Evolutionary conservation across 495 filamentous ascomycete species (phyloP), one percentile per base, ranked within the genome.

Genomic region (Aspergillus kassunensis): DNA sequence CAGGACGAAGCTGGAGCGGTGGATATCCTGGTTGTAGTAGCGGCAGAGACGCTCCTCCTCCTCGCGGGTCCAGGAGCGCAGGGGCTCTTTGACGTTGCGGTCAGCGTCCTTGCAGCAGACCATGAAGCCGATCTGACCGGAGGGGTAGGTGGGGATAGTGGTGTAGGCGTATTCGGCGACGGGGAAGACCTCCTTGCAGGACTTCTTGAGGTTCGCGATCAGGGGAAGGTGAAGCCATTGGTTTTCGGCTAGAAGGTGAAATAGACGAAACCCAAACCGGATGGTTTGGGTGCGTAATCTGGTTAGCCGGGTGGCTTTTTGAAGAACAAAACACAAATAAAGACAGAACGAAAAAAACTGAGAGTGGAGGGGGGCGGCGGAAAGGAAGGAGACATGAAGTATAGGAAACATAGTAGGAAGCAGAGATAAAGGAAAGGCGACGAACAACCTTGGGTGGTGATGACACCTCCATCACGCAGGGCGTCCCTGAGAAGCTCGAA

Each of bases 371-470:
- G 43, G 35, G 13, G 21, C 30, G n/a, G 19, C 23, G 35, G 21
- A 19, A 52, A 55, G 25, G 18, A 39, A 48, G 51, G 37, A 23
- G 39, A 54, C 25, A 41, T 30, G 39, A 54, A 42, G 50, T 46
- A 33, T 47, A 44, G 21, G 43, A 50, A 33, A 30, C 30, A 45
- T 51, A 54, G 19, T 18, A 37, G 40, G 31, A 53, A 43, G 42
- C 12, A 29, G 27, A 29, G 50, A 21, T 62, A 65, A 69, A 76
- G 69, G 77, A 80, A 85, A 80, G 82, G 84, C 81, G 81, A 91
- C 88, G 80, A 87, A 96, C 89, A 95, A 98, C 93, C 93, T 96
- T 99, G 93, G 59, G 95, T 99, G 73, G 93, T 95, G 76, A 99
- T 96, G 59, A 99, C 91, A 76, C 93, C 93, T 71, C 92, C 95